Conservation (phyloP, 129 eudicot genomes). For the Ambrosia trifida region DNA sequence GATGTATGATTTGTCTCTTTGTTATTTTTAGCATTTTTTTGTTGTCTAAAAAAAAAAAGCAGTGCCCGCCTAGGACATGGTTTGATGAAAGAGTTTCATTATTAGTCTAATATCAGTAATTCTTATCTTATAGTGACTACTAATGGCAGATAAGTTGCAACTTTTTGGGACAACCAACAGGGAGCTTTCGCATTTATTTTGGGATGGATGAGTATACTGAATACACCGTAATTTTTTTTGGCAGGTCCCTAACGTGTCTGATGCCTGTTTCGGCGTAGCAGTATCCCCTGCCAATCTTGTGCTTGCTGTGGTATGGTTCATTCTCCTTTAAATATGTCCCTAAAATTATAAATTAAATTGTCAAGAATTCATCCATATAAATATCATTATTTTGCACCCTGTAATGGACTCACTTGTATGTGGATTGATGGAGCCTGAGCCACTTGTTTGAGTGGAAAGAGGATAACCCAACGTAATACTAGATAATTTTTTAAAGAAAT, state of each 20-base stretch:
- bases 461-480: neutral
- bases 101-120: neutral
- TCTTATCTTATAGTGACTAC: slow-evolving; percentile 17
- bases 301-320: slow-evolving; percentile 69
- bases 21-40: slow-evolving; percentile 2
- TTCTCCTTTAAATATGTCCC: slow-evolving; percentile 1
- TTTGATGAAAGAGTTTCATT: slow-evolving; percentile 12
- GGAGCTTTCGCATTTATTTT: too few relatives aligned
- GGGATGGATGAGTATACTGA: too few relatives aligned
- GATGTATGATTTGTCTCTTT: slow-evolving; percentile 51
- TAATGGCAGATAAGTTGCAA: slow-evolving; percentile 4
- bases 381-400: neutral
- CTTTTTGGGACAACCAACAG: too few relatives aligned
- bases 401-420: neutral
- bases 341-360: neutral
- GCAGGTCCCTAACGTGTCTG: slow-evolving; percentile 73
- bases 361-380: slow-evolving; percentile 8
- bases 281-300: slow-evolving; percentile 87
- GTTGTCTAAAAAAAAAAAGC: neutral
- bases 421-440: neutral
- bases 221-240: neutral
- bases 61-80: slow-evolving; percentile 1
- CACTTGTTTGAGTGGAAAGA: slow-evolving; percentile 4
- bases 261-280: slow-evolving; percentile 86
- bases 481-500: neutral